Evolutionary conservation across 2,329 filamentous ascomycete species (phyloP).

Genomic region (Neopestalotiopsis clavispora): DNA sequence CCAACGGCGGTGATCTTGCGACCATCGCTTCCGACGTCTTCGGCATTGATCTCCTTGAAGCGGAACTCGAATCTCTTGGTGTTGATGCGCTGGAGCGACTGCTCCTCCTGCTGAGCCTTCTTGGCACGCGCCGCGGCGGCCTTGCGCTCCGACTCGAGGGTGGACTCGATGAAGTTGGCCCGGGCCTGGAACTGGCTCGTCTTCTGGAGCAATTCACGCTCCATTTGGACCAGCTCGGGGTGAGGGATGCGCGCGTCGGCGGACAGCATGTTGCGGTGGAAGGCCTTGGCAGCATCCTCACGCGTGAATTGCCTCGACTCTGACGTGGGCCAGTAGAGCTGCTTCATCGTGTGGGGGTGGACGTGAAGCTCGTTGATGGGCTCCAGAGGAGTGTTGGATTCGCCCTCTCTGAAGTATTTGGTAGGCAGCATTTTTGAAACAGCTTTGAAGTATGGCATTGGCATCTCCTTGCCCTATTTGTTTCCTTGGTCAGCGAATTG

Average conservation of each 20-base stretch:
- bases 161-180: constrained; percentile 43
- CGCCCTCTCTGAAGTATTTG: constrained; percentile 60
- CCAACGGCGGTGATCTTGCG: constrained; percentile 58
- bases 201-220: constrained; percentile 50
- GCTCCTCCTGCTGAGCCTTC: constrained; percentile 37
- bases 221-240: constrained; percentile 63
- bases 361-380: constrained; percentile 68
- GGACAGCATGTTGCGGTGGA: constrained; percentile 63
- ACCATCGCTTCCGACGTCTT: constrained; percentile 60
- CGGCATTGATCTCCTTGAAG: constrained; percentile 63
- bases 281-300: constrained; percentile 68
- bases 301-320: constrained; percentile 69
- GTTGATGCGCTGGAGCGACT: constrained; percentile 49
- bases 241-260: constrained; percentile 67
- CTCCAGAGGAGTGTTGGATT: constrained; percentile 56
- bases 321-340: constrained; percentile 68
- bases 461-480: constrained; percentile 74
- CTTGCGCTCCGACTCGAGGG: constrained; percentile 46
- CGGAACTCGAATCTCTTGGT: constrained; percentile 65
- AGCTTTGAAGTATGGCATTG: constrained; percentile 76
- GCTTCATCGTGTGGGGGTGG: constrained; percentile 65
- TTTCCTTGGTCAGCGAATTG: constrained; percentile 26
- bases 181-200: constrained; percentile 41
- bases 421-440: constrained; percentile 81
- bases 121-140: constrained; percentile 44